A percentile compares a stretch with the other conserved stretches of the same genome.
phyloP scores from a whole-genome alignment of 495 filamentous ascomycete species.

The Amorphotheca resinae region DNA sequence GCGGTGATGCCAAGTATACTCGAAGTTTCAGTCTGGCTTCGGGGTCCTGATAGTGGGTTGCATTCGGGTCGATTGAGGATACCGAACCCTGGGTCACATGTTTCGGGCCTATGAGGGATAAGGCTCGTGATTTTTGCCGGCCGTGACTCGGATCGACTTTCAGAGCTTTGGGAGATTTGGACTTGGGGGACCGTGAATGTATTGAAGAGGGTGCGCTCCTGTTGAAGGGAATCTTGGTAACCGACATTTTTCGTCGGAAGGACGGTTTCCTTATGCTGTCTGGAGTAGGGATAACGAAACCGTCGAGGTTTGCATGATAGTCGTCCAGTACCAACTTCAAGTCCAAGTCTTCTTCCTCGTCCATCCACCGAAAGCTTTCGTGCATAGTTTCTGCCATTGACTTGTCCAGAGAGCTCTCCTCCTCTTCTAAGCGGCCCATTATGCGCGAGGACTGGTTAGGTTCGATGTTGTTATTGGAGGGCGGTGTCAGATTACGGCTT shows the following conservation, averaged over 20 bases:
- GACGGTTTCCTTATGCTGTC: slow-evolving; percentile 30
- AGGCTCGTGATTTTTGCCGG: slow-evolving; percentile 34
- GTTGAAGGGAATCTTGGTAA: slow-evolving; percentile 41
- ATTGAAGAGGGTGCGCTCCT: slow-evolving; percentile 23
- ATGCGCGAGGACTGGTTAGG: slow-evolving; percentile 1
- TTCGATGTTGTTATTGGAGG: slow-evolving; percentile 19
- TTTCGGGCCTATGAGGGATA: slow-evolving; percentile 36
- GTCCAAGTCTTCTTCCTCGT: slow-evolving; percentile 66
- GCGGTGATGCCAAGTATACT: slow-evolving; percentile 78
- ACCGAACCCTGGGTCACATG: slow-evolving; percentile 25
- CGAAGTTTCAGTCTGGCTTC: slow-evolving; percentile 78
- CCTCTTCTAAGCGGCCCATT: slow-evolving; percentile 12
- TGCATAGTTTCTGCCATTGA: slow-evolving; percentile 29
- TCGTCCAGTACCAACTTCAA: slow-evolving; percentile 47
- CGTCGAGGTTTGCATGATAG: slow-evolving; percentile 36
- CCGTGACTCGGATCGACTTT: slow-evolving; percentile 12
- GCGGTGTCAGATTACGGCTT: slow-evolving; percentile 25
- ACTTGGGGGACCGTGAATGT: slow-evolving; percentile 10
- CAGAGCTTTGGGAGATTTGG: background rate
- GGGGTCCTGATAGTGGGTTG: slow-evolving; percentile 80
- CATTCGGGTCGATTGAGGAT: slow-evolving; percentile 54
- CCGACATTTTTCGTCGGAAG: slow-evolving; percentile 40
- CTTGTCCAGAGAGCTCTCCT: slow-evolving; percentile 7
- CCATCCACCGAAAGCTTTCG: slow-evolving; percentile 68
- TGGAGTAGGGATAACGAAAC: slow-evolving; percentile 25